Conservation (phyloP, 345 rosid species). For the Acer yangbiense region DNA sequence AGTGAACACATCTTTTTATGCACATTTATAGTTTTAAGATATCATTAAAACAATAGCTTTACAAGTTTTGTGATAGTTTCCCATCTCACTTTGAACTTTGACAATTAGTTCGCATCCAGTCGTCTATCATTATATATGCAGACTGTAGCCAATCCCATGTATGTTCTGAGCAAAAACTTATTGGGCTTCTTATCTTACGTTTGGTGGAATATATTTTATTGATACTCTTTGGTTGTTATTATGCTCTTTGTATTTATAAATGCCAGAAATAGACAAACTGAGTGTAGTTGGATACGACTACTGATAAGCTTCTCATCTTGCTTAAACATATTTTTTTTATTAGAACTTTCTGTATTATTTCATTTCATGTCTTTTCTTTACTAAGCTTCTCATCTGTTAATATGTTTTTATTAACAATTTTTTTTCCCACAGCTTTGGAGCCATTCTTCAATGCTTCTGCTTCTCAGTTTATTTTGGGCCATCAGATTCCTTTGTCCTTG, state of each 20-base stretch:
- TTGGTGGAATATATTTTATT: background rate
- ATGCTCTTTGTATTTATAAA: background rate
- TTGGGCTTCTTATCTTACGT: background rate
- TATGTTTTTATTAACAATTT: slow-evolving; percentile 10
- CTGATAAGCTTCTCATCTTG: background rate
- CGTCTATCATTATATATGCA: background rate
- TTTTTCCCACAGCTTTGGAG: slow-evolving; percentile 41
- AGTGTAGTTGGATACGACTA: background rate
- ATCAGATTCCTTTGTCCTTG: slow-evolving; percentile 47
- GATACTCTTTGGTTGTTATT: background rate
- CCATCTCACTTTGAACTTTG: background rate
- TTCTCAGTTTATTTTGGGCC: slow-evolving; percentile 55
- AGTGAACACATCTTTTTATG: background rate
- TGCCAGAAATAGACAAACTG: background rate
- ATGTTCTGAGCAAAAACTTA: background rate
- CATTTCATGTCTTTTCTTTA: background rate
- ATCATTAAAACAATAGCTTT: background rate
- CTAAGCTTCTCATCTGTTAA: background rate
- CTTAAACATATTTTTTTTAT: background rate
- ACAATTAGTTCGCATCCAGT: background rate
- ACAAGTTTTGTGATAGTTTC: background rate
- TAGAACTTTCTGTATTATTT: slow-evolving; percentile 8
- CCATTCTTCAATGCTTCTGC: slow-evolving; percentile 60
- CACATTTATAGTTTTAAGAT: background rate
- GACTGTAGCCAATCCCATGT: background rate